A percentile compares a stretch with the other conserved stretches of the same genome.
Conservation (phyloP, 208 protist species). For the Crithidia bombi region DNA sequence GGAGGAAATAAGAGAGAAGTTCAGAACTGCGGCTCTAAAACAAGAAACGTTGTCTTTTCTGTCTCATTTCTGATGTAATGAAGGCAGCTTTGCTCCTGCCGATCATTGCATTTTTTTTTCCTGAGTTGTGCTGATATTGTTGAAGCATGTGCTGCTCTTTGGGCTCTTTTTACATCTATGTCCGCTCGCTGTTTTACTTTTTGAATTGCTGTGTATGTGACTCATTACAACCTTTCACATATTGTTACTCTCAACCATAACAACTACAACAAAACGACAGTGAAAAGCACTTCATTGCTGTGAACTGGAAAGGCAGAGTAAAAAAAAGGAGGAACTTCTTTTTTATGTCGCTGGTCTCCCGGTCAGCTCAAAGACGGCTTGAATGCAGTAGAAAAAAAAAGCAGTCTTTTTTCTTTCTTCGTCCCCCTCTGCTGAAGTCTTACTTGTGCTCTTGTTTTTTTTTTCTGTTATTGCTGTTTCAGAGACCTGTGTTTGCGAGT, state of each 20-base stretch:
- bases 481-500: too few relatives aligned
- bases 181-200: background rate
- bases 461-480: constrained; percentile 28
- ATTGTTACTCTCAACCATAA: constrained; percentile 2
- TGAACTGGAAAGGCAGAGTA: background rate
- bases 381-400: background rate
- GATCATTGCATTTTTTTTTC: background rate
- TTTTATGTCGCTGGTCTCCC: too few relatives aligned
- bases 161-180: background rate
- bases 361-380: too few relatives aligned
- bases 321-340: background rate
- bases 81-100: background rate
- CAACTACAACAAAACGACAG: background rate
- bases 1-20: constrained; percentile 71
- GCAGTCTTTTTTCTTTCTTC: constrained; percentile 1
- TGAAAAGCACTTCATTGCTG: background rate
- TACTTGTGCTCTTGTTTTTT: constrained; percentile 14
- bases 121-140: too few relatives aligned
- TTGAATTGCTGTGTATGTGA: background rate
- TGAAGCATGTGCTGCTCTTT: too few relatives aligned
- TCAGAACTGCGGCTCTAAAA: constrained; percentile 51
- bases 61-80: background rate
- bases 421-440: background rate
- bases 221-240: too few relatives aligned
- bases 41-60: constrained; percentile 37